Evolutionary conservation across 495 filamentous ascomycete species (phyloP).

Genomic region (Daldinia bambusicola): DNA sequence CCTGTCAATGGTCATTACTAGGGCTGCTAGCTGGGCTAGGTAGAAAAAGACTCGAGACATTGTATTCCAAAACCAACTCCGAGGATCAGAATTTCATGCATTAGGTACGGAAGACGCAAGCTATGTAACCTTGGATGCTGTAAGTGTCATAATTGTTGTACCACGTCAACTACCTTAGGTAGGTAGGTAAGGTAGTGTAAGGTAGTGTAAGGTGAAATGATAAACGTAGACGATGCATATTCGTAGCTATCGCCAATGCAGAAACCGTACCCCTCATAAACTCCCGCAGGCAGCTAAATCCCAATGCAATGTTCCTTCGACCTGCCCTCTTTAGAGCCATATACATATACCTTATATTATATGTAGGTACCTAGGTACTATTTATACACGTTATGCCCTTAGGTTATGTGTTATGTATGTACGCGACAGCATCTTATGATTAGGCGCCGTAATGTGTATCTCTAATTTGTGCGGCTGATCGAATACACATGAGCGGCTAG

Average conservation of each 20-base stretch:
- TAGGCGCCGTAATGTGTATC: constrained; percentile 6
- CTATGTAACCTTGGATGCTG: neutral
- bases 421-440: too few species aligned
- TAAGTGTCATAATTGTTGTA: constrained; percentile 2
- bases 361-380: too few species aligned
- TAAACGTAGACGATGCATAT: neutral
- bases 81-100: neutral
- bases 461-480: constrained; percentile 37
- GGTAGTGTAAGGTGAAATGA: neutral
- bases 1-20: too few species aligned
- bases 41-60: constrained; percentile 1
- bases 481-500: constrained; percentile 8
- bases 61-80: neutral
- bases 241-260: neutral
- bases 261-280: neutral
- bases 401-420: too few species aligned
- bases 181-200: too few species aligned
- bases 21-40: too few species aligned
- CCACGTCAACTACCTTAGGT: neutral
- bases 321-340: constrained; percentile 34
- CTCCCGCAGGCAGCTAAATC: neutral
- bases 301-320: neutral
- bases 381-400: neutral
- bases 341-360: too few species aligned
- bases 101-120: neutral